A percentile compares a stretch with the other conserved stretches of the same genome.
phyloP scores from a whole-genome alignment of 73 alveolate species.

The Paramecium octaurelia region DNA sequence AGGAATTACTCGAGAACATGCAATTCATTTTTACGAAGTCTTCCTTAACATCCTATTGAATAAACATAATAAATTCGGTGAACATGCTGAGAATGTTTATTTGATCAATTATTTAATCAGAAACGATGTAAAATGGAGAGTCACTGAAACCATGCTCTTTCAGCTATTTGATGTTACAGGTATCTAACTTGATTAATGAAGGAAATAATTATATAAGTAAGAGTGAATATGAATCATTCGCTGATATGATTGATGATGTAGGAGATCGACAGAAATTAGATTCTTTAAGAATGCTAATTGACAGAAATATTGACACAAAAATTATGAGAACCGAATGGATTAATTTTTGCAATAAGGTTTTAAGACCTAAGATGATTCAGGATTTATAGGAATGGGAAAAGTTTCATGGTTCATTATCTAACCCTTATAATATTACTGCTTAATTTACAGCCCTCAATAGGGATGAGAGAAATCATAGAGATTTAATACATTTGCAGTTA shows the following conservation, averaged over 20 bases:
- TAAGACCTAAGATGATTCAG: neutral
- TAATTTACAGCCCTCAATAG: conserved; percentile 4
- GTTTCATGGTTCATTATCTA: neutral
- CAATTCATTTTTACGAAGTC: conserved; percentile 30
- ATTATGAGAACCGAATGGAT: conserved; percentile 35
- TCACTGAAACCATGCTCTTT: conserved; percentile 14
- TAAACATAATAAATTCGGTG: conserved; percentile 43
- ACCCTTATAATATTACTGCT: conserved; percentile 38
- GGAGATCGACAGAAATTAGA: neutral
- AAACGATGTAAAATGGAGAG: conserved; percentile 47
- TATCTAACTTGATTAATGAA: neutral
- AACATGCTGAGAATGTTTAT: conserved; percentile 48
- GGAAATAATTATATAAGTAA: neutral
- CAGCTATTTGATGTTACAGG: conserved; percentile 13
- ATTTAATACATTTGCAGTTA: neutral
- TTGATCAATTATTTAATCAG: conserved; percentile 25
- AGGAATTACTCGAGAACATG: conserved; percentile 40
- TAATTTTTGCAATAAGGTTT: neutral
- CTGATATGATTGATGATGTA: neutral
- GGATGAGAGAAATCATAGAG: conserved; percentile 36
- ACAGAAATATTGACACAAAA: conserved; percentile 37
- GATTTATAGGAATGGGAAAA: conserved; percentile 47
- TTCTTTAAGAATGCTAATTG: conserved; percentile 42
- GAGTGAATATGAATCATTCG: conserved; percentile 35
- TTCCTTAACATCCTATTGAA: neutral